Evolutionary conservation across 768 basidiomycete species (phyloP).

Genomic region (Pholiota molesta): DNA sequence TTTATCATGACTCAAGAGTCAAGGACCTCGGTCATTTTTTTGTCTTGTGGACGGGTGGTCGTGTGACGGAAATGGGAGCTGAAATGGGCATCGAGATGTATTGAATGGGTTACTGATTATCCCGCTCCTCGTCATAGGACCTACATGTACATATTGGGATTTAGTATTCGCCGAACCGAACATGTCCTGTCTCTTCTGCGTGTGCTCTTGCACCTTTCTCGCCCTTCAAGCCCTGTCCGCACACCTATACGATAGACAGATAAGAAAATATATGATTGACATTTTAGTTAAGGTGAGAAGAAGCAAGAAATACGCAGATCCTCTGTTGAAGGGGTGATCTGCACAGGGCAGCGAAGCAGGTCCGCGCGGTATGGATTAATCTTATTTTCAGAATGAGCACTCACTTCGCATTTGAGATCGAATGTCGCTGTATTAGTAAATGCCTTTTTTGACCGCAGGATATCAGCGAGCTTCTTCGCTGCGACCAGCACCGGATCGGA

Average conservation of each 20-base stretch:
- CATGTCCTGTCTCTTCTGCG: constrained; percentile 86
- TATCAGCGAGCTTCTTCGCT: constrained; percentile 70
- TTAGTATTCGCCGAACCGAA: constrained; percentile 81
- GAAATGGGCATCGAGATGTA: background rate
- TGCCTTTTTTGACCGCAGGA: constrained; percentile 75
- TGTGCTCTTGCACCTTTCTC: constrained; percentile 93
- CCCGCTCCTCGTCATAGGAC: background rate
- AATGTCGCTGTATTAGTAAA: constrained; percentile 94
- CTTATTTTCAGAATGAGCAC: constrained; percentile 20
- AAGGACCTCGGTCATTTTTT: background rate
- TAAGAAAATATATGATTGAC: background rate
- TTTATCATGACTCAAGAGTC: too few species aligned
- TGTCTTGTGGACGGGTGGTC: background rate
- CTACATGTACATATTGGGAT: background rate
- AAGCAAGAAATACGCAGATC: background rate
- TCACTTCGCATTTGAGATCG: constrained; percentile 84
- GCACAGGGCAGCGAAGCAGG: background rate
- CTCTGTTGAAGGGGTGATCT: constrained; percentile 5
- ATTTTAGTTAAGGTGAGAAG: background rate
- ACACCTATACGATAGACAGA: constrained; percentile 51
- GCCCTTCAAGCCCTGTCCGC: constrained; percentile 84
- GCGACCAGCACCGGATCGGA: constrained; percentile 63
- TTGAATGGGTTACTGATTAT: background rate
- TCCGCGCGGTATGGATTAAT: constrained; percentile 1
- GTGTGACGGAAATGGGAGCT: background rate